Percentiles rank a stretch among this genome's conserved stretches.
These are phyloP conservation scores for Pseudopithomyces maydicus DNA, from an alignment of 2,329 filamentous ascomycete species.

Conservation along the genomic window DNA sequence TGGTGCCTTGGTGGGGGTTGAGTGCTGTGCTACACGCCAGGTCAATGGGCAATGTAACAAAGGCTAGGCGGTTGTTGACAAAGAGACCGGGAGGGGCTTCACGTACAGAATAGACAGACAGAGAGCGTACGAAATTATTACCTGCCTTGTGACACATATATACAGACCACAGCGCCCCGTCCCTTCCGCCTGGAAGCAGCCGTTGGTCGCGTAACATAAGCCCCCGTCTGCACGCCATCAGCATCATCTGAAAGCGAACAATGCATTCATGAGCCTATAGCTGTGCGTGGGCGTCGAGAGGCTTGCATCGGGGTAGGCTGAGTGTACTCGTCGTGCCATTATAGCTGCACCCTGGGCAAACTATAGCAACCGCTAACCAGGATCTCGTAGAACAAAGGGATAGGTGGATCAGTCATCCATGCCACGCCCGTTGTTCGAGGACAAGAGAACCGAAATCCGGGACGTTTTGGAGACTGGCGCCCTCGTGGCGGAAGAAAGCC, in stretches of 20 bases:
- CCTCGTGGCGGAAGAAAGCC: neutral
- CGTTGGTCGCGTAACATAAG: slow-evolving; percentile 1
- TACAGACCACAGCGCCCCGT: neutral
- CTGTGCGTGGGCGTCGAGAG: neutral
- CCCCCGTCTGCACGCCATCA: neutral
- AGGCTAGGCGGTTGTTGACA: too few relatives aligned
- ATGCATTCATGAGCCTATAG: neutral
- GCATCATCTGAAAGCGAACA: neutral
- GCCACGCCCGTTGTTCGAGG: neutral
- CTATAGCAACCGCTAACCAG: slow-evolving; percentile 3
- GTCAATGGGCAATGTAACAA: neutral
- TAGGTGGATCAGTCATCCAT: neutral
- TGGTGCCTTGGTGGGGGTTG: neutral
- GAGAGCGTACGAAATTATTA: neutral
- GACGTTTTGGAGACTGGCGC: neutral
- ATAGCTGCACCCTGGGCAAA: neutral
- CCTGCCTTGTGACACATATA: slow-evolving; percentile 1
- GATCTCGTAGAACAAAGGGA: neutral
- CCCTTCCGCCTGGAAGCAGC: neutral
- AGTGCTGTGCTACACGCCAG: neutral
- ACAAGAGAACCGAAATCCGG: neutral
- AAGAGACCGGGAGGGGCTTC: neutral
- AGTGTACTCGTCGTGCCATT: neutral
- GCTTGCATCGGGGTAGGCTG: neutral
- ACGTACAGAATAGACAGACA: neutral